Evolutionary conservation across 1,284 basidiomycete species (phyloP), one percentile per base, ranked within the genome.

Genomic region (Malassezia dermatis): DNA sequence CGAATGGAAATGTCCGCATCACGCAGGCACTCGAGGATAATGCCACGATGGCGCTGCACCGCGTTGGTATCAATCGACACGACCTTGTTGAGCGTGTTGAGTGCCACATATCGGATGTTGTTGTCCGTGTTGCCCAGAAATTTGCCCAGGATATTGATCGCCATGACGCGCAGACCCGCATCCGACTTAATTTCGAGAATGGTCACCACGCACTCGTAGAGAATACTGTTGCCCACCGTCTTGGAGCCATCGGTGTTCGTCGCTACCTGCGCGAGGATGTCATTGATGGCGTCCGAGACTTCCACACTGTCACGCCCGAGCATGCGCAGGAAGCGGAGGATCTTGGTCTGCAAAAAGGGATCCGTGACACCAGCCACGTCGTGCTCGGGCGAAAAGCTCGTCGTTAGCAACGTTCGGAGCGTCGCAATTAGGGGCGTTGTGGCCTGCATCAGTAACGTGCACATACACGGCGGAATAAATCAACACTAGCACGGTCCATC

Each of bases 331-430:
- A 99, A 78, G n/a, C 89, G 85, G n/a, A 99, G 79, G 41, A 95
- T 84, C 77, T 98, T 98, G 70, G 93, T 86, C 77, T 98, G 93
- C 13, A 99, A 79, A 81, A 98, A 98, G 2, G 94, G 94, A 76
- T 99, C 94, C 23, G 93, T 96, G 75, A 98, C 93, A 27, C 94
- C 94, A 26, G 89, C 89, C n/a, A 99, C 94, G 67, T 99, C 94
- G 72, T 98, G 94, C 75, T 99, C 94, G 21, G 94, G 93, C 64
- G 89, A 94, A 76, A 96, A 96, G 17, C 93, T 93, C 1, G 93
- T 95, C 0, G 93, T 91, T 45, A 90, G 89, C 43, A 98, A 79
- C 3, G 88, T 86, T 76, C 98, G 98, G 64, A 99, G 81, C 72
- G 95, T 90, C 61, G 90, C 86, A 44, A 98, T 91, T 17, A 99